phyloP scores from a whole-genome alignment of 2,329 filamentous ascomycete genomes.

The Aspergillus niger region DNA sequence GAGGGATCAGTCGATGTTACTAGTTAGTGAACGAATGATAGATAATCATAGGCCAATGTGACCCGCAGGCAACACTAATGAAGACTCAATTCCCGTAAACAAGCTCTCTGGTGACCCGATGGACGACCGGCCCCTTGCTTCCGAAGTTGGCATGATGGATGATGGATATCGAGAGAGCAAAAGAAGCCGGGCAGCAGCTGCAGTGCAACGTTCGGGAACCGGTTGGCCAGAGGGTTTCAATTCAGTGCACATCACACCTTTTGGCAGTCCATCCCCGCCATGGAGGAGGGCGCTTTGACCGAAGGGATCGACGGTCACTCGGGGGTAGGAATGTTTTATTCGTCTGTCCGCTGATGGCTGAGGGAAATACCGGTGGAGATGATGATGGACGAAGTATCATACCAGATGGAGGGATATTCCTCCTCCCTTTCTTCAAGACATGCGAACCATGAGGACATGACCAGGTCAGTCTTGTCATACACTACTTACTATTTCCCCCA shows the following conservation, averaged over 20 bases:
- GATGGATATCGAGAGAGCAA: too few relatives aligned
- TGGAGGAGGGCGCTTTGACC: neutral
- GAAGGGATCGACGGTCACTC: neutral
- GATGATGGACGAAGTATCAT: neutral
- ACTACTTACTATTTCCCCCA: too few relatives aligned
- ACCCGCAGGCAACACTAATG: neutral
- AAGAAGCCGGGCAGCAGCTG: neutral
- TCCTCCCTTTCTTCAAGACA: too few relatives aligned
- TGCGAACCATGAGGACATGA: neutral
- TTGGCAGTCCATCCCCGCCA: neutral
- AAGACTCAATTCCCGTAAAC: neutral
- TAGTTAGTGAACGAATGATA: too few relatives aligned
- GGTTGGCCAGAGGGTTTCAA: neutral
- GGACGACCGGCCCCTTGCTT: neutral
- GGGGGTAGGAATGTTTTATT: neutral
- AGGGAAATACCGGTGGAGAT: neutral
- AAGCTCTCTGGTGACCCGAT: neutral
- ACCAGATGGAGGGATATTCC: neutral
- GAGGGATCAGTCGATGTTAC: too few relatives aligned
- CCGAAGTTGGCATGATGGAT: neutral
- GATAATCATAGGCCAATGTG: neutral
- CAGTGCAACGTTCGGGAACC: neutral
- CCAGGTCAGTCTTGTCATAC: conserved; percentile 5
- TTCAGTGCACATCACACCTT: neutral
- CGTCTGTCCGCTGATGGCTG: neutral